These are phyloP conservation scores for Dovyalis caffra DNA, from an alignment of 345 rosid species.

Conservation along the genomic window DNA sequence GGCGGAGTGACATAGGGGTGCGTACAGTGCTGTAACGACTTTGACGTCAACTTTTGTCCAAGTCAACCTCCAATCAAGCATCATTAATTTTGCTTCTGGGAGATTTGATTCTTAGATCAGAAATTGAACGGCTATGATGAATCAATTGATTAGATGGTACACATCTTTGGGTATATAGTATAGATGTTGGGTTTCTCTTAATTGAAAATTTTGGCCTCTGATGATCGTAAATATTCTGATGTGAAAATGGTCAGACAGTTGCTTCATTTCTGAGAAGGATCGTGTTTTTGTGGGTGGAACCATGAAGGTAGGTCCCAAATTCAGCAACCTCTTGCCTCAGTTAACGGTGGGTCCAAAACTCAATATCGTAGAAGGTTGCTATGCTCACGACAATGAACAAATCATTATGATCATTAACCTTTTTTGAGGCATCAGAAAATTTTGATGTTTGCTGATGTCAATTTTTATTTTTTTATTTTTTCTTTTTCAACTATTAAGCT, in stretches of 20 bases:
- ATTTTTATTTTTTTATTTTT: no score
- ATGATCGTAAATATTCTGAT: neutral
- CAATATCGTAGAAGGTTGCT: no score
- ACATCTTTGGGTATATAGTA: neutral
- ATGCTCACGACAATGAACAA: neutral
- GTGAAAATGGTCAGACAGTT: neutral
- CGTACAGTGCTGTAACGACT: constrained; percentile 27
- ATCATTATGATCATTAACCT: no score
- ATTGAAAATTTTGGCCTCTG: neutral
- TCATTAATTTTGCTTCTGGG: neutral
- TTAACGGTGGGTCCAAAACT: no score
- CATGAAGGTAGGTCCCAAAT: neutral
- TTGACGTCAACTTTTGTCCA: constrained; percentile 38
- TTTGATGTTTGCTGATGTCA: no score
- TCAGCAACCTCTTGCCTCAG: no score
- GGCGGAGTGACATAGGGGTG: constrained; percentile 11
- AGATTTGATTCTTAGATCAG: neutral
- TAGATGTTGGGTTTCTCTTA: neutral
- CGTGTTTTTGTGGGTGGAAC: neutral
- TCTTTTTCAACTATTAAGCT: no score
- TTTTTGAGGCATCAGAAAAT: no score
- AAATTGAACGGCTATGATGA: neutral
- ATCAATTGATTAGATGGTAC: neutral
- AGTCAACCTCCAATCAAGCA: constrained; percentile 22
- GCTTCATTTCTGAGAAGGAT: constrained; percentile 3